These are phyloP conservation scores for Avena eriantha DNA, from an alignment of 176 grass and related monocot species.

Conservation along the genomic window DNA sequence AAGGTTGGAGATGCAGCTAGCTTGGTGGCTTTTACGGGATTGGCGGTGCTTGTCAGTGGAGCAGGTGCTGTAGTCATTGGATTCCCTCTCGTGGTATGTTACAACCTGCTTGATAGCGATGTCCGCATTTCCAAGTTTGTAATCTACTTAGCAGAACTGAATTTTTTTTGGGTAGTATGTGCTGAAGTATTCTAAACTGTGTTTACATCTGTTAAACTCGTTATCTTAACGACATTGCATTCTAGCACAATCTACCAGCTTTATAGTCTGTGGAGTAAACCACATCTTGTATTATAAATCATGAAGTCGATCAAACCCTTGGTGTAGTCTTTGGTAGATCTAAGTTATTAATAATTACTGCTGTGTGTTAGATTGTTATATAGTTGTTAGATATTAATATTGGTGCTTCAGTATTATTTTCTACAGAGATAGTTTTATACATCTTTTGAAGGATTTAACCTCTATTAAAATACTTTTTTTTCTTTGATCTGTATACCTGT, in stretches of 20 bases:
- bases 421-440: background rate
- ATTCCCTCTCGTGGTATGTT: slow-evolving; percentile 81
- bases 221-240: background rate
- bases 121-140: background rate
- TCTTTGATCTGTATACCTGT: background rate
- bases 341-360: background rate
- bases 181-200: background rate
- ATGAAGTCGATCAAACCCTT: background rate
- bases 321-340: background rate
- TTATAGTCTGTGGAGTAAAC: background rate
- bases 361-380: background rate
- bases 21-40: slow-evolving; percentile 67
- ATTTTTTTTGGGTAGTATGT: background rate
- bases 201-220: background rate
- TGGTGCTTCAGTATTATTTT: background rate
- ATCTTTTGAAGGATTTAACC: background rate
- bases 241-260: background rate
- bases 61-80: slow-evolving; percentile 86
- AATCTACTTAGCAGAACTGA: background rate
- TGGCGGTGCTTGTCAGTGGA: slow-evolving; percentile 77
- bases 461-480: background rate
- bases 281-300: background rate
- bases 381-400: slow-evolving; percentile 5
- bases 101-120: slow-evolving; percentile 1
- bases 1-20: slow-evolving; percentile 85